Base-by-base conservation (phyloP, 129 eudicot genomes). In the Saussurea involucrata region DNA sequence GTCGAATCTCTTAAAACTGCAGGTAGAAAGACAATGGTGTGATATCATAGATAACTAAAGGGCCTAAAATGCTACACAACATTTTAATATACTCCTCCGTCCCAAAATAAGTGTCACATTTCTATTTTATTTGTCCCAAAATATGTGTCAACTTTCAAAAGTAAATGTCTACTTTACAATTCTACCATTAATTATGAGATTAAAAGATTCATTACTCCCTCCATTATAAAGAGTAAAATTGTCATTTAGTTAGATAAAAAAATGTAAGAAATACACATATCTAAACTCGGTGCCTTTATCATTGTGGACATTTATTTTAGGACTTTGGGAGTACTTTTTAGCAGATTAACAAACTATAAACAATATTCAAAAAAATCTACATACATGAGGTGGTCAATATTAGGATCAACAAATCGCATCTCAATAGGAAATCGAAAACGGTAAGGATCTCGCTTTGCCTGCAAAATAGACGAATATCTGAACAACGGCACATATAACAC, bases 391-490 rank as follows among this genome's bases (percentile, higher is more conserved):
- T 95, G 99, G 77, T 95, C 99, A 8, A 95, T 92, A 78, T 95
- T 95, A 18, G 99, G 99, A 75, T 95, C 86, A 68, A 95, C 86
- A 85, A 95, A 92, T 15, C 99, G 97, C 87, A 95, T 78, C 92
- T 95, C 99, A 64, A 95, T 87, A 29, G 99, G 99, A 83, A 95
- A 95, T 37, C 99, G 92, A 81, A 78, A 95, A 44, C 99, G 88
- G 78, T 92, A 90, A 61, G 99, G 99, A 85, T 95, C 97, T 75
- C 99, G 87, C 79, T 95, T 95, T 70, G 97, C 97, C 99, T 95
- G 89, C 85, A 86, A 83, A 27, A 73, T 8, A 17, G 66, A 78
- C 53, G 34, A 74, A 70, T 6, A 4, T 69, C 28, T n/a, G 76
- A 79, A 33, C 25, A 61, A 29, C 6, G 11, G 7, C 71, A 64